Conservation (phyloP, 2,329 filamentous ascomycete species). For the Alternaria panax region DNA sequence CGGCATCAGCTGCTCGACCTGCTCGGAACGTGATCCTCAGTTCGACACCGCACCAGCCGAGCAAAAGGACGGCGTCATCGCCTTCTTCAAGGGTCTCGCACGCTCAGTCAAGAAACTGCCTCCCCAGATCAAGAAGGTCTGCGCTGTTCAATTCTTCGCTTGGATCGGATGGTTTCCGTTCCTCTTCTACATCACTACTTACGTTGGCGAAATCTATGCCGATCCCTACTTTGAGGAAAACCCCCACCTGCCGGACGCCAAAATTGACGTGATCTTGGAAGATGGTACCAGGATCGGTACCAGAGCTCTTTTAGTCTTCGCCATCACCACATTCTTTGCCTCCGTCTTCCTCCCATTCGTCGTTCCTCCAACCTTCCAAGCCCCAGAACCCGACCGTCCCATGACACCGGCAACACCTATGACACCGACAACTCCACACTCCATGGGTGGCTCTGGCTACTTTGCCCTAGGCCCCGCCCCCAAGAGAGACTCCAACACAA, state of each 20-base stretch:
- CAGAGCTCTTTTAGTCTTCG: constrained; percentile 87
- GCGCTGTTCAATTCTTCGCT: constrained; percentile 69
- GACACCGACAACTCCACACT: constrained; percentile 43
- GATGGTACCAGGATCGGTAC: constrained; percentile 86
- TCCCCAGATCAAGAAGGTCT: constrained; percentile 82
- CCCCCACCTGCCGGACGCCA: constrained; percentile 75
- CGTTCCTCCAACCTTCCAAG: constrained; percentile 78
- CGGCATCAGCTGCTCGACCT: constrained; percentile 70
- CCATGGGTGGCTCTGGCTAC: constrained; percentile 44
- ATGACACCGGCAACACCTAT: constrained; percentile 52
- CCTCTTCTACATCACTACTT: constrained; percentile 93
- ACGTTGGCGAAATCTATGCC: constrained; percentile 90
- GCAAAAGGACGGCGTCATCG: constrained; percentile 68
- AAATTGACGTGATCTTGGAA: constrained; percentile 84
- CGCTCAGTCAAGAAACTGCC: constrained; percentile 79
- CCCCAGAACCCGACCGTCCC: constrained; percentile 49
- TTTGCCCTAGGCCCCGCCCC: constrained; percentile 38
- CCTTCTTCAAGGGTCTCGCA: constrained; percentile 82
- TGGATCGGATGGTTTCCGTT: constrained; percentile 98
- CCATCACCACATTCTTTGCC: constrained; percentile 80
- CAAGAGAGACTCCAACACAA: constrained; percentile 28
- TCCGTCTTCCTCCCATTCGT: constrained; percentile 88
- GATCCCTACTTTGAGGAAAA: constrained; percentile 80
- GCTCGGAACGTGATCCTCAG: constrained; percentile 82
- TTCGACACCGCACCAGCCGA: constrained; percentile 67